Percentiles rank a stretch among this genome's conserved stretches.
Evolutionary conservation across 257 asterid species (phyloP).

Genomic region (Solanum ossicruentum): DNA sequence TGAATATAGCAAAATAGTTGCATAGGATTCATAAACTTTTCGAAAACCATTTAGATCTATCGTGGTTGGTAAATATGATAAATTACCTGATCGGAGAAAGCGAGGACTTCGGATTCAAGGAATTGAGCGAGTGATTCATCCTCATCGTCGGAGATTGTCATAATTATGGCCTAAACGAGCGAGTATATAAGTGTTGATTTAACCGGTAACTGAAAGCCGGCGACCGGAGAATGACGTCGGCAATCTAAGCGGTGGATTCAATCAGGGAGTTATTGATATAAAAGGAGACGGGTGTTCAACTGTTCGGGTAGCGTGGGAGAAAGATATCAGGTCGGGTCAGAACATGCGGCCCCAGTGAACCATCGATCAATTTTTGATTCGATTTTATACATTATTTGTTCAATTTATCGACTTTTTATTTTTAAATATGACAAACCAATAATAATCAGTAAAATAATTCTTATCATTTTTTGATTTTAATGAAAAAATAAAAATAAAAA

Average conservation of each 20-base stretch:
- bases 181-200: neutral
- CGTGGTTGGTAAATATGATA: neutral
- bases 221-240: conserved; percentile 24
- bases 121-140: conserved; percentile 67
- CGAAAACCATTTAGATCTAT: neutral
- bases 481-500: too few species aligned
- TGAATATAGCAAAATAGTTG: neutral
- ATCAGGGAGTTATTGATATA: neutral
- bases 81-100: conserved; percentile 58
- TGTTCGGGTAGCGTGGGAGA: neutral
- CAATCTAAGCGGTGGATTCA: conserved; percentile 36
- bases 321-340: neutral
- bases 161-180: neutral
- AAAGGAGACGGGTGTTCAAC: neutral
- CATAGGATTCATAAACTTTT: neutral
- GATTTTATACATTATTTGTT: too few species aligned
- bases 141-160: conserved; percentile 72
- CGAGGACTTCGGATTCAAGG: conserved; percentile 76
- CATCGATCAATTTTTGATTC: too few species aligned
- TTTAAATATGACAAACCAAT: too few species aligned
- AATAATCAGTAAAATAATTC: too few species aligned
- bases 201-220: conserved; percentile 21
- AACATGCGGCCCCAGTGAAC: neutral
- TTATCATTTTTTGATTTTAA: too few species aligned
- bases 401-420: too few species aligned